Evolutionary conservation across 1,139 yeast genomes (phyloP), one percentile per base, ranked within the genome.

Genomic region (Keqinozyma sinolaborantium): DNA sequence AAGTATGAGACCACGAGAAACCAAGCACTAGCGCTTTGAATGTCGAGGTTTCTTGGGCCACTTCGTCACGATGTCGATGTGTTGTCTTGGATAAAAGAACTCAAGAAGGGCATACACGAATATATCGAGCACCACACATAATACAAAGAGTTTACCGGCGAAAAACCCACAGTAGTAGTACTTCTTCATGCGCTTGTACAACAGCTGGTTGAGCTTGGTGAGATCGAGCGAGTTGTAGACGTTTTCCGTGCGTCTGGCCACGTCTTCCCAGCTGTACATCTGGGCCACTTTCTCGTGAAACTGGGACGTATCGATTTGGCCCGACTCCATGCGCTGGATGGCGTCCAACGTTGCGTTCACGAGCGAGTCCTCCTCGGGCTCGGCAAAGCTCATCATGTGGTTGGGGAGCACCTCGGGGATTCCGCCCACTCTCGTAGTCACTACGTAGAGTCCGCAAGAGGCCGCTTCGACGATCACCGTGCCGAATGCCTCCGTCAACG

Each of bases 391-490:
- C 0, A 96, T 88, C 97, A 94, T 92, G 49, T 88, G 87, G 16
- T 74, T 71, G 0, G 98, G 99, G 26, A 94, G 59, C 3, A 94
- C 98, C 50, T 94, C 99, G 0, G 97, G 97, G 26, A 92, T 90
- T 3, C 98, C 99, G 2, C 99, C 99, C 0, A 94, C 98, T 39
- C 81, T 80, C 0, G 99, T 94, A 0, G 97, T 90, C 0, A 94
- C 98, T 2, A 94, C 96, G 21, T 86, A 70, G 24, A 94, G 58
- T 0, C 97, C 97, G 63, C 98, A 92, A 0, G 95, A 84, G 0
- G 97, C 98, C 0, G 99, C 99, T 53, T 94, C 99, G 0, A 94
- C 96, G 14, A 94, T 64, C 0, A 88, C 98, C 0, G 98, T 92
- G 1, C 99, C 99, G 61, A 94, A 94, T 0, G 98, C 98, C 54